Conservation (phyloP, 2,329 filamentous ascomycete species). For the Cadophora gregata region DNA sequence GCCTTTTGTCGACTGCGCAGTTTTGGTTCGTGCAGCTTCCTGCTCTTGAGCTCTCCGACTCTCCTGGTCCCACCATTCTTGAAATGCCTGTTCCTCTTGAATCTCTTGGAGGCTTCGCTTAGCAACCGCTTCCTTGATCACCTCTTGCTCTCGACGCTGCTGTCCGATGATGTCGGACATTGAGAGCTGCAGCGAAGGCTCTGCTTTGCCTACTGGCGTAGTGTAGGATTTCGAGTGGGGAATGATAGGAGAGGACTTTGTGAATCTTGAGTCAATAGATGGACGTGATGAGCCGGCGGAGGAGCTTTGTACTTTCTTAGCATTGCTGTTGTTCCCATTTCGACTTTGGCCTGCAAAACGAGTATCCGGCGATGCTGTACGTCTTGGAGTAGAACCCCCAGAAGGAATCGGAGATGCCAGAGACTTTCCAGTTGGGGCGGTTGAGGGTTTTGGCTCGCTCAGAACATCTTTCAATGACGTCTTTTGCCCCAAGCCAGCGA, state of each 20-base stretch:
- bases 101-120: conserved; percentile 94
- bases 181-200: conserved; percentile 71
- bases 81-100: conserved; percentile 94
- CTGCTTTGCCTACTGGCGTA: conserved; percentile 61
- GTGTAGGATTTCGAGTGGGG: conserved; percentile 69
- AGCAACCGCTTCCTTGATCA: conserved; percentile 80
- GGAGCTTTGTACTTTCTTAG: conserved; percentile 28
- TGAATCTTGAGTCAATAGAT: conserved; percentile 32
- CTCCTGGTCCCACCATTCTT: conserved; percentile 95
- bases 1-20: not conserved
- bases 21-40: conserved; percentile 35
- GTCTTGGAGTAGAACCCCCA: conserved; percentile 48
- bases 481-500: conserved; percentile 55
- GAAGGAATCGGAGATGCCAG: conserved; percentile 32
- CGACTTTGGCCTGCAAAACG: conserved; percentile 63
- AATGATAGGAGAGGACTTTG: conserved; percentile 49
- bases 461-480: conserved; percentile 58
- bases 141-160: conserved; percentile 83
- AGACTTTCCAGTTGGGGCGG: conserved; percentile 40
- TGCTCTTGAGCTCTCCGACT: conserved; percentile 67
- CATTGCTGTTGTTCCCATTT: conserved; percentile 27
- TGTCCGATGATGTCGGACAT: conserved; percentile 89
- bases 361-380: conserved; percentile 66
- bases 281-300: conserved; percentile 27
- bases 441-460: conserved; percentile 43